A percentile compares a stretch with the other conserved stretches of the same genome.
phyloP scores from a whole-genome alignment of 2,329 filamentous ascomycete species.

The Hypoxylon sp. region DNA sequence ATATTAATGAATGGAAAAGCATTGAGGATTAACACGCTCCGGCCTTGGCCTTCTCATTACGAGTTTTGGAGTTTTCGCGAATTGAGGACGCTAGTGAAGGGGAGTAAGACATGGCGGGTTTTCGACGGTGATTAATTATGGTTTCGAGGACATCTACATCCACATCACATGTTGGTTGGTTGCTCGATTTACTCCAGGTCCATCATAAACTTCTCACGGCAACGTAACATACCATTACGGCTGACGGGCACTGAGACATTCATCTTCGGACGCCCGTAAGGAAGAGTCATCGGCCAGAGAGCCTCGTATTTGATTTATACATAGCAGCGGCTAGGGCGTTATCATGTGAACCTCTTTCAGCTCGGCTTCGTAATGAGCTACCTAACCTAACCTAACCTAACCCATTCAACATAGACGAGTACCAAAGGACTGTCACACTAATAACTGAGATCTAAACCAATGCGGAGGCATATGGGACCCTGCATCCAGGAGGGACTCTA shows the following conservation, averaged over 20 bases:
- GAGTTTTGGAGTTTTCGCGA: constrained; percentile 14
- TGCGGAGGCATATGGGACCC: constrained; percentile 12
- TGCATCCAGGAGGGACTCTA: constrained; percentile 19
- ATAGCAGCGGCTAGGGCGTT: not conserved
- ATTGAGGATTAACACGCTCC: not conserved
- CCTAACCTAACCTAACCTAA: not conserved
- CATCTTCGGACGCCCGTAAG: not conserved
- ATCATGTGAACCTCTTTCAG: constrained; percentile 9
- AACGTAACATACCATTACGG: constrained; percentile 34
- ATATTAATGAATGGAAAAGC: constrained; percentile 22
- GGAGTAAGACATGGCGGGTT: constrained; percentile 3
- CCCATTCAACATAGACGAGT: not conserved
- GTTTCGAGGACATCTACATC: constrained; percentile 1
- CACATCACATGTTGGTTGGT: not conserved
- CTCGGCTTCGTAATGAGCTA: constrained; percentile 4
- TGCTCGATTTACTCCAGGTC: constrained; percentile 8
- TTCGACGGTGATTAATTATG: not conserved
- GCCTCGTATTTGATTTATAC: constrained; percentile 26
- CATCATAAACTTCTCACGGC: constrained; percentile 6
- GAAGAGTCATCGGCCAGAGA: constrained; percentile 11
- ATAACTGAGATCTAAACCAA: constrained; percentile 3
- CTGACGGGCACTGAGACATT: constrained; percentile 6
- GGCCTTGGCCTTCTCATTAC: constrained; percentile 13
- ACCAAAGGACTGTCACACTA: constrained; percentile 17
- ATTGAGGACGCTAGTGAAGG: not conserved